Percentiles rank a stretch among this genome's conserved stretches.
phyloP scores from a whole-genome alignment of 257 asterid genomes.

The Ajuga chamaepitys region DNA sequence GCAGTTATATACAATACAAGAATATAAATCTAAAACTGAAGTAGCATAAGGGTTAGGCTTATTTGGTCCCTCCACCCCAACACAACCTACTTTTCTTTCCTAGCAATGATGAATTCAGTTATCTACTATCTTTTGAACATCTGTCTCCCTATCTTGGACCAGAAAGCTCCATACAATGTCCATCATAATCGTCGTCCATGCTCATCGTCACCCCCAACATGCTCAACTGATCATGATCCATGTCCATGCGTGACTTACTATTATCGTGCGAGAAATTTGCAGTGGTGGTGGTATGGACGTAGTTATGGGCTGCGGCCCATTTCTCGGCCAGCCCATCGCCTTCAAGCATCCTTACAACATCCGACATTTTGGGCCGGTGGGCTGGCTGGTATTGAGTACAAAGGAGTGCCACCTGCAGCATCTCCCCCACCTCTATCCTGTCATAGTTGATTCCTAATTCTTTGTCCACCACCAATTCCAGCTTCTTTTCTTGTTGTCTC shows the following conservation, averaged over 20 bases:
- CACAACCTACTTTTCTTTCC: slow-evolving; percentile 1
- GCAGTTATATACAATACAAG: slow-evolving; percentile 18
- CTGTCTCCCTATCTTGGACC: slow-evolving; percentile 60
- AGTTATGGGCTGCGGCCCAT: slow-evolving; percentile 83
- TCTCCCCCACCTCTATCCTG: slow-evolving; percentile 72
- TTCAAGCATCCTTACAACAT: slow-evolving; percentile 83
- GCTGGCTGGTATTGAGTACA: slow-evolving; percentile 78
- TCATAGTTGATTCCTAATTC: slow-evolving; percentile 66
- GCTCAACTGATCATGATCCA: slow-evolving; percentile 42
- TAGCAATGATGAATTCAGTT: slow-evolving; percentile 16
- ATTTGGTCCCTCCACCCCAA: not conserved
- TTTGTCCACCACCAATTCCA: slow-evolving; percentile 60
- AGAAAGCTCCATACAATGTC: slow-evolving; percentile 90
- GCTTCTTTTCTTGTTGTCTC: slow-evolving; percentile 60
- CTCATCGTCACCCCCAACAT: slow-evolving; percentile 46
- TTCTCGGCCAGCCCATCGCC: slow-evolving; percentile 92
- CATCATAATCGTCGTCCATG: slow-evolving; percentile 75
- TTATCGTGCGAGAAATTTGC: slow-evolving; percentile 22
- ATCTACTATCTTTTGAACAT: slow-evolving; percentile 3
- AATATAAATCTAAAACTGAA: slow-evolving; percentile 1
- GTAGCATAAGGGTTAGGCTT: slow-evolving; percentile 7
- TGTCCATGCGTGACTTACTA: slow-evolving; percentile 22
- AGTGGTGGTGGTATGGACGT: slow-evolving; percentile 17
- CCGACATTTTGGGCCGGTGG: slow-evolving; percentile 89
- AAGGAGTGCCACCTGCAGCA: slow-evolving; percentile 85